Base-by-base conservation (phyloP, 345 rosid genomes). In the Geranium brycei region DNA sequence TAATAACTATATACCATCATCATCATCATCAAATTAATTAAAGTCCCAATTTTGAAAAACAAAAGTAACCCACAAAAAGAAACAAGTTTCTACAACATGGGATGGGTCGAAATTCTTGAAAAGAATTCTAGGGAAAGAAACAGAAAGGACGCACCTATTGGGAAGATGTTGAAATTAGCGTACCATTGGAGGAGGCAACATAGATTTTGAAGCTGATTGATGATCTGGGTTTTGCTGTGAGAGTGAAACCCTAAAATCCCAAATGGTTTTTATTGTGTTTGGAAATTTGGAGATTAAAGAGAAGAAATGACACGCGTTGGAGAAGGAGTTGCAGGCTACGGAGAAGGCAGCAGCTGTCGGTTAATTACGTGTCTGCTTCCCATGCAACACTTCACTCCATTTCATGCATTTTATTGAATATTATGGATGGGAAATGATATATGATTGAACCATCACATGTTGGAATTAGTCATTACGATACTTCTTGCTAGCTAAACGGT, bases 261-360 rank as follows among this genome's bases (percentile, higher is more conserved):
- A 47, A 47, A 6, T 47, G 1, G 11, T 8, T 38, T 38, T 5
- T 38, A 3, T 47, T 47, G 53, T 6, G 31, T 19, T 19, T 59
- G 61, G 28, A 59, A 31, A 47, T 6, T 47, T 47, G 53, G 1
- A 47, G 53, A 6, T 1, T 47, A 13, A 13, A 11, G 7, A 19
- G 14, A 19, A 19, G 30, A 31, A 19, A 59, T 12, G 61, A 59
- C 61, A 59, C 10, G 31, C 32, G 61, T 59, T 59, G 61, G 16
- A 19, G 31, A 19, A 15, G 61, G 31, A 59, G 61, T 23, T 59
- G 61, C 61, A 19, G 16, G 61, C 61, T 59, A 31, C 19, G 61
- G 61, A 59, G 32, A 59, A 31, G 14, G 14, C 19, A 59, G 61
- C 28, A 31, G 31, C 14, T 19, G 32, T 59, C 31, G 31, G 30